A percentile compares a stretch with the other conserved stretches of the same genome.
Conservation (phyloP, 1,139 yeast species). For the Saccharomyces hybrid region DNA sequence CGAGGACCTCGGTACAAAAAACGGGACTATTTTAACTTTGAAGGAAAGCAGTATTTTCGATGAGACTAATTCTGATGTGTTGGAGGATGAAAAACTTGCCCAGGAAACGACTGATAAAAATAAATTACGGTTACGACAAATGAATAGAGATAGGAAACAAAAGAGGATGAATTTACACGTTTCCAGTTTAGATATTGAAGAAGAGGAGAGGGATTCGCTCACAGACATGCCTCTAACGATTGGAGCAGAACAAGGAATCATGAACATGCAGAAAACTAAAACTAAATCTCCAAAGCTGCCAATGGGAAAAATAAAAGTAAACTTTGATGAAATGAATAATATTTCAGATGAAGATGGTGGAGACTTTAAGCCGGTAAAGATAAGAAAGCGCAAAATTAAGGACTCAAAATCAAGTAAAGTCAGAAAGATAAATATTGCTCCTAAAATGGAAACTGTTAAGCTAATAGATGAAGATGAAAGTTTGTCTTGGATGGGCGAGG, state of each 20-base stretch:
- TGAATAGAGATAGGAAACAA: slow-evolving; percentile 22
- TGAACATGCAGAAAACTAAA: neutral
- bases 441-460: slow-evolving; percentile 27
- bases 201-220: slow-evolving; percentile 29
- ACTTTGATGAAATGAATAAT: slow-evolving; percentile 10
- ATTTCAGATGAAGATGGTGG: slow-evolving; percentile 21
- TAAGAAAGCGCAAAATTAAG: slow-evolving; percentile 24
- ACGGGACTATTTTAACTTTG: slow-evolving; percentile 52
- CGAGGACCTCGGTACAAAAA: slow-evolving; percentile 10
- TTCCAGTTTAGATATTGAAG: slow-evolving; percentile 40
- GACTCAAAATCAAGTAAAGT: slow-evolving; percentile 8
- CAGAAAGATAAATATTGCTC: slow-evolving; percentile 12
- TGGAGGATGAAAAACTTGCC: slow-evolving; percentile 16
- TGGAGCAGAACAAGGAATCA: slow-evolving; percentile 10
- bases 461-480: slow-evolving; percentile 35
- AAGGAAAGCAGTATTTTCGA: slow-evolving; percentile 51
- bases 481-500: slow-evolving; percentile 38
- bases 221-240: slow-evolving; percentile 11
- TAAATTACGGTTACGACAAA: slow-evolving; percentile 16
- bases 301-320: slow-evolving; percentile 15
- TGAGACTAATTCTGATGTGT: slow-evolving; percentile 31
- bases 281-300: neutral
- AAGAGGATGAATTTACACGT: slow-evolving; percentile 13
- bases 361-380: slow-evolving; percentile 27
- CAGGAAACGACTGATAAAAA: slow-evolving; percentile 17